A percentile compares a stretch with the other conserved stretches of the same genome.
phyloP scores from a whole-genome alignment of 129 eudicot genomes.

The Heracleum sosnowskyi region DNA sequence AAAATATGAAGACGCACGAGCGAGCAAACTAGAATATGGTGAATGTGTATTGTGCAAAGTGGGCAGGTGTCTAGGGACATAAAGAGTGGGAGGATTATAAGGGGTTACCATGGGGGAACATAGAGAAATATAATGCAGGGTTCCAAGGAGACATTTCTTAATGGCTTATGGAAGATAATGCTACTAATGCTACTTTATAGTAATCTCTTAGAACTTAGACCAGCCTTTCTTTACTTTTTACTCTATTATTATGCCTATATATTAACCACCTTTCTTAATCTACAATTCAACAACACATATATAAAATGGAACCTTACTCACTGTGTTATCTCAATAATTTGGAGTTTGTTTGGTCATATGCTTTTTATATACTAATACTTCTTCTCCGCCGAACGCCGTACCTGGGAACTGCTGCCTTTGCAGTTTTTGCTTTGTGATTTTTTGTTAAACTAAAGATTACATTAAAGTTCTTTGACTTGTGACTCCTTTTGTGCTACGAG shows the following conservation, averaged over 20 bases:
- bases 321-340: conserved; percentile 10
- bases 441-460: not conserved
- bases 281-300: not conserved
- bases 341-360: not conserved
- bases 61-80: conserved; percentile 15
- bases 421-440: conserved; percentile 30
- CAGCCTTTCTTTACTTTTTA: conserved; percentile 2
- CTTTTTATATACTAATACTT: conserved; percentile 22
- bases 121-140: conserved; percentile 58
- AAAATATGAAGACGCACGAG: conserved; percentile 42
- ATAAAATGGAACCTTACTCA: conserved; percentile 8
- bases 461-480: conserved; percentile 9
- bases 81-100: conserved; percentile 34
- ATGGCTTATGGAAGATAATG: conserved; percentile 51
- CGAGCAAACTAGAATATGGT: conserved; percentile 67
- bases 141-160: conserved; percentile 66
- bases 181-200: conserved; percentile 16
- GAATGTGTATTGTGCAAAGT: not conserved
- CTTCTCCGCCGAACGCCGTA: conserved; percentile 99
- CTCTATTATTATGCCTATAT: not conserved
- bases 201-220: conserved; percentile 15
- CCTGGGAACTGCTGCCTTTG: conserved; percentile 57
- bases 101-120: conserved; percentile 40
- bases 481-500: not conserved
- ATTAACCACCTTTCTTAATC: conserved; percentile 1